Evolutionary conservation across 768 basidiomycete genomes (phyloP), one percentile per base, ranked within the genome.

Genomic region (Inosperma sp.): DNA sequence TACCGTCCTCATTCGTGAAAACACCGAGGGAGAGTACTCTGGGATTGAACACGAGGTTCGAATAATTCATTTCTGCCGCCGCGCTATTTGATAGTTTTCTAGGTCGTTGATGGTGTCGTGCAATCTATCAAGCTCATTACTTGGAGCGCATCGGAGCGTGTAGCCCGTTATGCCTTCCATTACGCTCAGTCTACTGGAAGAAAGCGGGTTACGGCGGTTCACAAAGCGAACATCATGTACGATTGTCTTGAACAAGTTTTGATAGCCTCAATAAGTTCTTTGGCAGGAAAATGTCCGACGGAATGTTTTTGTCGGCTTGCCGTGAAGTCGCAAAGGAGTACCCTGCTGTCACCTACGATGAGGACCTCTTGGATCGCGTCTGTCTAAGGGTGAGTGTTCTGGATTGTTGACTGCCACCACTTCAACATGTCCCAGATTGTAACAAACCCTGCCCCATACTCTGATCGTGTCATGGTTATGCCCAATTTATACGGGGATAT

Each of bases 51-150:
- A 99, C 69, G 94, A 98, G 82, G 93, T 93, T 53, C 9, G n/a
- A n/a, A n/a, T n/a, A n/a, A n/a, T n/a, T n/a, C n/a, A n/a, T n/a
- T n/a, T n/a, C n/a, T n/a, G n/a, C n/a, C n/a, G n/a, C n/a, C n/a
- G n/a, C n/a, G n/a, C n/a, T n/a, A n/a, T n/a, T n/a, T n/a, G n/a
- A n/a, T n/a, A n/a, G n/a, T n/a, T 49, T 40, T 40, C 40, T 52
- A 93, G 90, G 77, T 96, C 51, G 85, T 98, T 57, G 92, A 96
- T 54, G 96, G 96, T 56, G 96, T 99, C 49, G 96, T 99, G 33
- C 96, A 99, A 72, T 96, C 93, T 37, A 98, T 99, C 78, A 99
- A 99, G 72, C 83, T 99, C 48, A 99, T 99, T 65, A 99, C 96
- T 29, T 94, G 93, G 86, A 88, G 97, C 44, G 96, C 96, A 10